Base-by-base conservation (phyloP, 495 filamentous ascomycete genomes). In the Neurospora cerealis region DNA sequence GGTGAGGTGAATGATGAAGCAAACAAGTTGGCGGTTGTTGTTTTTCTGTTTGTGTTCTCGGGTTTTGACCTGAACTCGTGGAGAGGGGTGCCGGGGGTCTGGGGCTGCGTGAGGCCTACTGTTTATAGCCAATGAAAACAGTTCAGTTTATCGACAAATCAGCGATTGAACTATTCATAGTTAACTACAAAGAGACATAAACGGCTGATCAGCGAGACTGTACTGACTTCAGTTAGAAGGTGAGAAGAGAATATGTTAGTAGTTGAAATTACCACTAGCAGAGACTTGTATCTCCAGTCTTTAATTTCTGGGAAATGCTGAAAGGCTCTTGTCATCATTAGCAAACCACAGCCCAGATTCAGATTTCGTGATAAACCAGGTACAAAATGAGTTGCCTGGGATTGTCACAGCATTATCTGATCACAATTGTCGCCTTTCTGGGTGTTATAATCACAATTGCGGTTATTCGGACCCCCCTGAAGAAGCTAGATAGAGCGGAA, bases 211-310 rank as follows among this genome's bases (percentile, higher is more conserved):
- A 5, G 5, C 21, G 2, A 60, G 21, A 15, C 0, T 60, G 5
- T 60, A 0, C 15, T 13, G 46, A 54, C 24, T 11, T 13, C 5
- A 6, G 11, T 60, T 15, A 0, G 6, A 3, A 60, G 5, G 4
- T 28, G 0, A 15, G 4, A 10, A 60, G 13, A 0, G 0, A 60
- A 6, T 2, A 28, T 60, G 4, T 24, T 21, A 24, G 1, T 1
- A 5, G 2, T 60, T 0, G 5, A 15, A 60, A 60, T 1, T 15
- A 7, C 11, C 0, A 0, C 48, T 15, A 5, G 46, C 10, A 0
- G 21, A 5, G 13, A 24, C 21, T 54, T 11, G 0, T 24, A 0
- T 5, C 0, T 6, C 4, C 4, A 4, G 5, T 15, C 5, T 1
- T 60, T 15, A 5, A 15, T 15, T 15, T 48, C 1, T 28, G 11